phyloP scores from a whole-genome alignment of 805 yeast species.

The Candida sonorensis region DNA sequence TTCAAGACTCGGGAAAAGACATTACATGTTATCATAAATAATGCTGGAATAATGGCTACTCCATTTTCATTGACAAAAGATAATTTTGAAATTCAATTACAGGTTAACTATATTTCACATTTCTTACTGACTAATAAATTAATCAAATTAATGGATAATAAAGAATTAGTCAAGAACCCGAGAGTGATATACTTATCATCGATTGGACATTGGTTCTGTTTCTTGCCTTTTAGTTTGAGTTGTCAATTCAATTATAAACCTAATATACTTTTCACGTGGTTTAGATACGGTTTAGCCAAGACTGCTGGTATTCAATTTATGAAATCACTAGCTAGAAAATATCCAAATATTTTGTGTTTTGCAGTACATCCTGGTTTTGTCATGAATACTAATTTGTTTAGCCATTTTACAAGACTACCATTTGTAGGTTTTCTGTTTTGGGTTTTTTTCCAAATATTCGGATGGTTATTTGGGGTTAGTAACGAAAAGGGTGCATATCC shows the following conservation, averaged over 20 bases:
- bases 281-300: conserved; percentile 72
- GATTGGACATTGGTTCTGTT: conserved; percentile 52
- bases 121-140: conserved; percentile 60
- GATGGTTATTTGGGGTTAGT: conserved; percentile 61
- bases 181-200: conserved; percentile 61
- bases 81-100: conserved; percentile 76
- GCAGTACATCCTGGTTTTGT: conserved; percentile 83
- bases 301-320: conserved; percentile 71
- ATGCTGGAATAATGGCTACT: conserved; percentile 78
- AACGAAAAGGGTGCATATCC: conserved; percentile 67
- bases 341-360: conserved; percentile 57
- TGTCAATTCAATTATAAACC: conserved; percentile 53
- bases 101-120: conserved; percentile 72
- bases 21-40: conserved; percentile 60
- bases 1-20: conserved; percentile 40
- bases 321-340: conserved; percentile 53
- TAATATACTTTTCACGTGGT: conserved; percentile 64
- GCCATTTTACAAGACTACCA: conserved; percentile 74
- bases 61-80: conserved; percentile 52
- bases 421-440: conserved; percentile 70
- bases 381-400: conserved; percentile 71
- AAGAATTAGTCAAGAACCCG: conserved; percentile 28
- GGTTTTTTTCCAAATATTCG: conserved; percentile 64
- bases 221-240: conserved; percentile 40
- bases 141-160: conserved; percentile 42